Evolutionary conservation across 2,329 filamentous ascomycete species (phyloP).

Genomic region (Exophiala dermatitidis): DNA sequence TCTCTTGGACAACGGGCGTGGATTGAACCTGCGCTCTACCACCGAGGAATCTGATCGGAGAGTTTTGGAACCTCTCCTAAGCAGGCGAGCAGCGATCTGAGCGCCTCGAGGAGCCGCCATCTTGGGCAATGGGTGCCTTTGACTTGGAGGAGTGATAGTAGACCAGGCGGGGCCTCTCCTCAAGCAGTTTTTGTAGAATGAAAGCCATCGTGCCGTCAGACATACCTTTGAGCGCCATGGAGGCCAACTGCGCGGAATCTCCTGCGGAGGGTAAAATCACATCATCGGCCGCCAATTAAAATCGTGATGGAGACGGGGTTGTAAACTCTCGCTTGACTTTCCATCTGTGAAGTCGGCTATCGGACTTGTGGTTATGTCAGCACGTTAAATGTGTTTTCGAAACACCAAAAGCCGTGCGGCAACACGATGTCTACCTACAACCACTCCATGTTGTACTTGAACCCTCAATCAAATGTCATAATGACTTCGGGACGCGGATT

Average conservation of each 20-base stretch:
- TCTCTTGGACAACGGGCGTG: not conserved
- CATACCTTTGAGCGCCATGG: not conserved
- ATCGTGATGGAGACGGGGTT: not conserved
- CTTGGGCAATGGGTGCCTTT: not conserved
- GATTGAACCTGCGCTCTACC: not conserved
- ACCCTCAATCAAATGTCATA: no score
- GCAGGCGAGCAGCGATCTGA: constrained; percentile 25
- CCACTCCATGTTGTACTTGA: no score
- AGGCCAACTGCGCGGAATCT: not conserved
- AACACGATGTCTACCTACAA: not conserved
- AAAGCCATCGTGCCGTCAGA: not conserved
- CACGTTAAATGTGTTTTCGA: no score
- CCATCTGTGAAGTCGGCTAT: not conserved
- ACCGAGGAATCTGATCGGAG: constrained; percentile 4
- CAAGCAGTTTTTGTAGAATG: constrained; percentile 2
- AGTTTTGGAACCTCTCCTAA: constrained; percentile 20
- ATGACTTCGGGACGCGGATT: no score
- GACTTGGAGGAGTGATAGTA: not conserved
- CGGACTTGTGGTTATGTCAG: no score
- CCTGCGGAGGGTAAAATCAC: not conserved
- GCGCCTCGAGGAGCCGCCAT: constrained; percentile 24
- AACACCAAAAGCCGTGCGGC: not conserved
- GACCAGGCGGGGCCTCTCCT: constrained; percentile 1
- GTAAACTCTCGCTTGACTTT: not conserved
- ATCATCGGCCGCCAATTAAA: not conserved